A percentile compares a stretch with the other conserved stretches of the same genome.
phyloP scores from a whole-genome alignment of 2,329 filamentous ascomycete species.

The Pseudofabraea citricarpa region DNA sequence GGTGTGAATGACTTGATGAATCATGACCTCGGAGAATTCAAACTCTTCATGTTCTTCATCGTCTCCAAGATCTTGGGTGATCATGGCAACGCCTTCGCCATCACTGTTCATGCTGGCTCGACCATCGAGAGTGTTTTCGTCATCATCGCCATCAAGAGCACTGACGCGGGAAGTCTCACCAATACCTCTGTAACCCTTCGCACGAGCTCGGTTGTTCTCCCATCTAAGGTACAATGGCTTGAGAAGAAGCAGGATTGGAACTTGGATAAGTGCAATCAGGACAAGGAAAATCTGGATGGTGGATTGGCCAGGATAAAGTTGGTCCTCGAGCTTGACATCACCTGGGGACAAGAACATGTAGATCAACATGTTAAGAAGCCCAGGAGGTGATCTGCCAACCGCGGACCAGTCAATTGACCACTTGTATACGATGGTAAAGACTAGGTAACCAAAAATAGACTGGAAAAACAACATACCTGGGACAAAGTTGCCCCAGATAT shows the following conservation, averaged over 20 bases:
- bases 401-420: conserved; percentile 85
- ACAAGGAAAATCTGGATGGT: conserved; percentile 73
- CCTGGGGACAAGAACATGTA: conserved; percentile 98
- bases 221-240: conserved; percentile 94
- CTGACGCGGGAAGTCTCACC: conserved; percentile 85
- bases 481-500: conserved; percentile 96
- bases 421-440: conserved; percentile 93
- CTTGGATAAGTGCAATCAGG: conserved; percentile 77
- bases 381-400: conserved; percentile 66
- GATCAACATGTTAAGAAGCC: conserved; percentile 96
- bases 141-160: conserved; percentile 84
- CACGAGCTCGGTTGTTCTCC: conserved; percentile 87
- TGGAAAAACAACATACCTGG: conserved; percentile 99
- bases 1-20: conserved; percentile 97
- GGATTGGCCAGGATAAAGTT: conserved; percentile 73
- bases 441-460: conserved; percentile 94
- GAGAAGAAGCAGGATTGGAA: conserved; percentile 85
- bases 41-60: conserved; percentile 94
- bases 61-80: conserved; percentile 73
- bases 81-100: conserved; percentile 79
- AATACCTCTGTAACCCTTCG: conserved; percentile 86
- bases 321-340: conserved; percentile 61
- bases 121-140: conserved; percentile 57
- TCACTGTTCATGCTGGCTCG: conserved; percentile 69
- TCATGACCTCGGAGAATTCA: conserved; percentile 96